Evolutionary conservation across 106 monocot genomes (phyloP), one percentile per base, ranked within the genome.

Genomic region (Dioscorea dumetorum): DNA sequence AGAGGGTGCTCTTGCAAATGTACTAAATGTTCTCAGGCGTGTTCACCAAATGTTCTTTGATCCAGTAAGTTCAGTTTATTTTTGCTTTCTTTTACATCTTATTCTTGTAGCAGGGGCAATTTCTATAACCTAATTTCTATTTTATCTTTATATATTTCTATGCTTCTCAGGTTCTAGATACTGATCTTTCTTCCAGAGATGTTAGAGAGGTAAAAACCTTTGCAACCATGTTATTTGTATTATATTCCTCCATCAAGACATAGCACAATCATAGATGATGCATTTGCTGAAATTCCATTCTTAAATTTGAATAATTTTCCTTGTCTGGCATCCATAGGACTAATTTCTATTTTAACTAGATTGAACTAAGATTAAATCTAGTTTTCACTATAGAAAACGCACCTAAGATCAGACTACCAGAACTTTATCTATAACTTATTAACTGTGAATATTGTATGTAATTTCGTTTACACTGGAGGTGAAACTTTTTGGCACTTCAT

Each of bases 41-140:
- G 54, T 73, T 57, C 93, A 99, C 67, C 23, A 73, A 67, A 75
- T 81, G 84, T 99, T 99, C 67, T 99, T 90, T 63, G 82, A 93
- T 73, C 70, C 84, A 57, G 93, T 94, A 31, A 73, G 81, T 73
- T 59, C 8, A 18, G 19, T 11, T 32, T 50, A 11, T 4, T 60
- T 24, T 53, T 22, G 57, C 62, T 28, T 28, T 28, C 28, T 28
- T 28, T 28, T 28, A 28, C 28, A 32, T 66, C 62, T 14, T 10
- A 20, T 62, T 23, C 19, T 17, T 60, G 3, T 4, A 58, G 9
- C 69, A 17, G 18, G 1, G 2, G 0, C 2, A 21, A 16, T 12
- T 58, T 11, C 3, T 12, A 15, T 23, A 3, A 49, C 20, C 12
- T 53, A 12, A 19, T 33, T 49, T 57, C 24, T 69, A 12, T 54